phyloP scores from a whole-genome alignment of 495 filamentous ascomycete species.

The Physcia stellaris region DNA sequence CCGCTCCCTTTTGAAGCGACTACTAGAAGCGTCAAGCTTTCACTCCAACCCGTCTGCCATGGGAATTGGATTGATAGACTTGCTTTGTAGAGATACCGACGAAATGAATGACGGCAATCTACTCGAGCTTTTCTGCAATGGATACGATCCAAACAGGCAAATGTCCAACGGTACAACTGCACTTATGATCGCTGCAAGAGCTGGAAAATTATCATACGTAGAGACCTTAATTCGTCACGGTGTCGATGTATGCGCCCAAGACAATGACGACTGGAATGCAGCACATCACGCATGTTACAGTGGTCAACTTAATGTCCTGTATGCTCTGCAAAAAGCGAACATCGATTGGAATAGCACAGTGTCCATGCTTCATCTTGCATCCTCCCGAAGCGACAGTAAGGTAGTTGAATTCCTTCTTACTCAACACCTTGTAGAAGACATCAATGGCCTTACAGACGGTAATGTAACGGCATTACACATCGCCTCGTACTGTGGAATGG shows the following conservation, averaged over 20 bases:
- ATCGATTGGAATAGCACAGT: constrained; percentile 1
- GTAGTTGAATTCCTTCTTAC: constrained; percentile 3
- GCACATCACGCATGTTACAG: constrained; percentile 3
- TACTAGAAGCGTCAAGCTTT: background rate
- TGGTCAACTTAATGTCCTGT: background rate
- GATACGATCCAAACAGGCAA: constrained; percentile 1
- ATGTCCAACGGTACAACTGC: background rate
- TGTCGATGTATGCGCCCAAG: background rate
- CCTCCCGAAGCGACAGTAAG: background rate
- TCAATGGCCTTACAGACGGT: background rate
- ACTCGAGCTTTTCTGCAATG: background rate
- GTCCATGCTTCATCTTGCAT: constrained; percentile 2
- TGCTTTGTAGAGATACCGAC: background rate
- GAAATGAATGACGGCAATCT: background rate
- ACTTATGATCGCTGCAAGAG: constrained; percentile 1
- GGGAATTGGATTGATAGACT: no score
- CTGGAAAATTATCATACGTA: background rate
- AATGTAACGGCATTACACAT: background rate
- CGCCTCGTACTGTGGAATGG: background rate
- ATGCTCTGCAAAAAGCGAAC: background rate
- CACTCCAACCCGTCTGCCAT: background rate
- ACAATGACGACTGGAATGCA: constrained; percentile 3
- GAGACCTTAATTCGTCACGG: constrained; percentile 1
- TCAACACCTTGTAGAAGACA: background rate
- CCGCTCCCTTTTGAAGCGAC: background rate